Percentiles rank a stretch among this genome's conserved stretches.
Evolutionary conservation across 371 early-diverging fungal species (phyloP).

Genomic region (Apophysomyces elegans): DNA sequence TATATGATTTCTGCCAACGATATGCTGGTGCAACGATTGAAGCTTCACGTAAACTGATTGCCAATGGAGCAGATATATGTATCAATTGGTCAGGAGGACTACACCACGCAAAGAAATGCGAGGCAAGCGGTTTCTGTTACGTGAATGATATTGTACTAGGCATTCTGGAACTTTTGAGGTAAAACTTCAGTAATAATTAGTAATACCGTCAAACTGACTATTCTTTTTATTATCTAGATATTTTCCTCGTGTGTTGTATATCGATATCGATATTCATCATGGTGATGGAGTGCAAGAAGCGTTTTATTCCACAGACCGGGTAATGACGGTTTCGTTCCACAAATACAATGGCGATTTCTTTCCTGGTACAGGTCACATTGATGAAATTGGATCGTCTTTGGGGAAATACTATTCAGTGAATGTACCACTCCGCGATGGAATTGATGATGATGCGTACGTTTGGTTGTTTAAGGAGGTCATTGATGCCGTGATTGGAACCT

Average conservation of each 20-base stretch:
- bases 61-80: constrained; percentile 80
- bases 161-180: constrained; percentile 85
- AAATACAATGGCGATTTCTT: constrained; percentile 95
- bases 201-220: neutral
- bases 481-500: constrained; percentile 76
- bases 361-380: constrained; percentile 90
- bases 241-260: constrained; percentile 87
- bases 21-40: constrained; percentile 90
- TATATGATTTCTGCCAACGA: constrained; percentile 94
- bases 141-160: constrained; percentile 95
- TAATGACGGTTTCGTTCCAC: constrained; percentile 94
- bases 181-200: neutral
- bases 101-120: constrained; percentile 94
- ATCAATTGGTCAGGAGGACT: constrained; percentile 97
- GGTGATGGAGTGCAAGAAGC: constrained; percentile 98
- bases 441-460: constrained; percentile 85
- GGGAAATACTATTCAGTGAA: constrained; percentile 90
- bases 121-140: constrained; percentile 96
- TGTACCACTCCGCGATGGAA: constrained; percentile 91
- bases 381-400: constrained; percentile 73
- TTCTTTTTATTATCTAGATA: constrained; percentile 36
- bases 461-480: constrained; percentile 88
- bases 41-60: constrained; percentile 81
- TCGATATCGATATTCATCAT: constrained; percentile 97
- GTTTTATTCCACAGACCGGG: constrained; percentile 89